Base-by-base conservation (phyloP, 2,329 filamentous ascomycete genomes). In the Neonectria hederae region DNA sequence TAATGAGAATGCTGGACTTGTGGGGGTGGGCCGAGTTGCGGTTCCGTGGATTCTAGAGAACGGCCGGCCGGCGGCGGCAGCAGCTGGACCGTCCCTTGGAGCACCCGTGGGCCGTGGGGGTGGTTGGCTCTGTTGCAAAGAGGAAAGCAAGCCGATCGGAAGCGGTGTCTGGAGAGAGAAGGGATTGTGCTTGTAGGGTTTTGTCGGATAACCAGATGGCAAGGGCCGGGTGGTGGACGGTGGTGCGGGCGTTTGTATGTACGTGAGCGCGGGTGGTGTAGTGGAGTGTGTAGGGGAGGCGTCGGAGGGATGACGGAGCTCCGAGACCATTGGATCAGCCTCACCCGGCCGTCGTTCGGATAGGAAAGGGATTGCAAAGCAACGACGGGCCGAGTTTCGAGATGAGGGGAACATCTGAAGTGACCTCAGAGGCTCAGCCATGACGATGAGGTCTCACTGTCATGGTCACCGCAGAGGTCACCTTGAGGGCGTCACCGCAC, bases 1-100 rank as follows among this genome's bases (percentile, higher is more conserved):
- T 56, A 49, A 61, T 56, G 59, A 51, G 22, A 51, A 56, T 24
- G 42, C 59, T 49, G 52, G 51, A n/a, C 43, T 46, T 54, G 43
- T 61, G 59, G 52, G 58, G 51, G 53, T 48, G 45, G 32, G 59
- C 52, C 51, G 59, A 49, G 59, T 55, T 49, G 59, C 42, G 52
- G 59, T 51, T 45, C 57, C 49, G 40, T 28, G 9, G 22, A 28
- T 43, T 32, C 40, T 10, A 38, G 9, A 59, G 43, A 59, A 53
- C 32, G 49, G 30, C 49, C 38, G 56, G 56, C 56, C 49, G 57
- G 10, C 57, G 49, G 49, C 57, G 38, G 40, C 38, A 38, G 28
- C 22, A 38, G 28, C 22, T 53, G 40, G 19, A 28, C 46, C 13
- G 43, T 9, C 32, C 42, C 42, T 8, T 40, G 28, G 45, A 61